Evolutionary conservation across 768 basidiomycete species (phyloP).

Genomic region (Xerocomellus dryophilus): DNA sequence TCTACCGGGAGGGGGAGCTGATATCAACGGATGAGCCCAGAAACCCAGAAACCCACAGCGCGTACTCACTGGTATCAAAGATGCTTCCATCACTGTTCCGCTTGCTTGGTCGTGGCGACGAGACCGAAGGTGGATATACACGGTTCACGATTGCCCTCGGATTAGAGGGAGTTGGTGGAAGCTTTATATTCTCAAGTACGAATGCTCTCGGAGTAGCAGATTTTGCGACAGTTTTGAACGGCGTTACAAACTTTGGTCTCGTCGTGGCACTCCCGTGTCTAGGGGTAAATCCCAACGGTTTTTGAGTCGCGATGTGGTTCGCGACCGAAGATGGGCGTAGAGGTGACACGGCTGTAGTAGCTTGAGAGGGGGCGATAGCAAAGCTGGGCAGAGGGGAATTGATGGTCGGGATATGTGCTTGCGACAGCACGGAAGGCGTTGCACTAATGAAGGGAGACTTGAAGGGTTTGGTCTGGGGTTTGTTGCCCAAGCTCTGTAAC

Average conservation of each 20-base stretch:
- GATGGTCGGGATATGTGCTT: conserved; percentile 30
- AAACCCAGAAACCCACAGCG: not conserved
- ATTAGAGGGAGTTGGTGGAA: not conserved
- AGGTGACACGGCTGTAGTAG: conserved; percentile 28
- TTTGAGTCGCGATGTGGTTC: conserved; percentile 15
- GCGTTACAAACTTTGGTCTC: conserved; percentile 50
- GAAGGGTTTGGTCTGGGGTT: conserved; percentile 38
- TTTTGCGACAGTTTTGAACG: conserved; percentile 55
- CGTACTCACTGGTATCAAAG: conserved; percentile 46
- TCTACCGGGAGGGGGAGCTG: conserved; percentile 38
- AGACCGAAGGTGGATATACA: conserved; percentile 25
- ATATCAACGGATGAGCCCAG: not conserved
- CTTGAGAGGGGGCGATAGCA: conserved; percentile 9
- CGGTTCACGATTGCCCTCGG: conserved; percentile 6
- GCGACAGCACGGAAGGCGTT: conserved; percentile 1
- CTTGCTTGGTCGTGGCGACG: conserved; percentile 7
- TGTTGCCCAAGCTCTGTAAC: conserved; percentile 7
- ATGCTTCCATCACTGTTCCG: conserved; percentile 2
- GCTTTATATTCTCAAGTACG: not conserved
- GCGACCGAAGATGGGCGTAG: conserved; percentile 33
- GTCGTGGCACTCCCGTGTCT: conserved; percentile 31
- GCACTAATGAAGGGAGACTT: conserved; percentile 43
- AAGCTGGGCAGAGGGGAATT: conserved; percentile 16
- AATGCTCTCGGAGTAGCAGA: conserved; percentile 33
- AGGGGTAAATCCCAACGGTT: conserved; percentile 25